Evolutionary conservation across 257 asterid genomes (phyloP), one percentile per base, ranked within the genome.

Genomic region (Solanum medicagineum): DNA sequence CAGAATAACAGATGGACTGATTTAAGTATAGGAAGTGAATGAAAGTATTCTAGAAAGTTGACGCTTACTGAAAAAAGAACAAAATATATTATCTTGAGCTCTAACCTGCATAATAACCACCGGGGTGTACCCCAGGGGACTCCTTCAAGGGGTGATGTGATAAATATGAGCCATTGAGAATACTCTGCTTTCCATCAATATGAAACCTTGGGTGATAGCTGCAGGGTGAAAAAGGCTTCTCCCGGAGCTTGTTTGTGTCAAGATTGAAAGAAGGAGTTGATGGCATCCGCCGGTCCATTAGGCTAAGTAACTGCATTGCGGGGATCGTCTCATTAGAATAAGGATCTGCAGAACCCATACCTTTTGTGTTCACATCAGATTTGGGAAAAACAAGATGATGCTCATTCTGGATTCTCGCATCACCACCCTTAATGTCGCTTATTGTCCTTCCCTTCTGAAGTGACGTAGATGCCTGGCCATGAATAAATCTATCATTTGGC

Each of bases 251-350:
- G 83, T 53, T 77, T 53, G 83, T 10, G 9, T 77, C 95, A 42
- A 88, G 63, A 82, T 89, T 84, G 84, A 85, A 89, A 8, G 84
- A 89, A 8, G 84, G 57, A 53, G 83, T 75, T 0, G 94, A 86
- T 32, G 84, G 84, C 42, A 90, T 85, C 47, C 91, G 83, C 60
- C 87, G 92, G 82, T 95, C 93, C 98, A 93, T 94, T 88, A 94
- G 87, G 68, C 95, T 93, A 19, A 94, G 91, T 89, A 96, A 81
- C 83, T 93, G 96, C 97, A 96, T 88, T 36, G 98, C 97, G 14
- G 95, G 98, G 86, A 94, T 96, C 24, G 92, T 89, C 12, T 93
- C 95, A 15, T 93, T 93, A 15, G 89, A 84, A 85, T 92, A 92
- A 73, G 92, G 86, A 85, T 93, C 97, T 55, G 87, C 68, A 14